These are phyloP conservation scores for Blastobotrys malaysiensis DNA, from an alignment of 1,139 yeast genomes.

Conservation along the genomic window DNA sequence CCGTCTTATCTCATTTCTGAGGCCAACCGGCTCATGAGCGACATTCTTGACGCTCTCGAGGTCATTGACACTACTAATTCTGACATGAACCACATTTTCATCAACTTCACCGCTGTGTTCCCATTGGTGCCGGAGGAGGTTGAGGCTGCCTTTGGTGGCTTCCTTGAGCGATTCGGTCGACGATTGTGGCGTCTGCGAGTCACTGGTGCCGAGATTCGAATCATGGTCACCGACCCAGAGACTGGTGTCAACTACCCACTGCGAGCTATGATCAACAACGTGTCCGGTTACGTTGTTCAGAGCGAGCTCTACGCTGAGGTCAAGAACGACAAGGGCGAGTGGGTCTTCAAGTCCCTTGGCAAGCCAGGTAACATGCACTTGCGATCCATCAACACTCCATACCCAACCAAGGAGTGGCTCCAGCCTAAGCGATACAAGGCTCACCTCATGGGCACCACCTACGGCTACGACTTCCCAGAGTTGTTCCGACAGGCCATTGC, in stretches of 20 bases:
- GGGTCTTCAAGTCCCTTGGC: slow-evolving; percentile 87
- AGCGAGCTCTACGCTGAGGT: slow-evolving; percentile 93
- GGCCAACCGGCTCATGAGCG: slow-evolving; percentile 92
- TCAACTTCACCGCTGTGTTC: slow-evolving; percentile 92
- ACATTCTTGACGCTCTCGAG: slow-evolving; percentile 90
- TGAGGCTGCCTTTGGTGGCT: slow-evolving; percentile 95
- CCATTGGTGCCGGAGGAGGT: slow-evolving; percentile 92
- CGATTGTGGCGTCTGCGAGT: slow-evolving; percentile 95
- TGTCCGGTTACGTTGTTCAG: slow-evolving; percentile 94
- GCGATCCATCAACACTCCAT: slow-evolving; percentile 92
- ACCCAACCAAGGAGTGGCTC: slow-evolving; percentile 94
- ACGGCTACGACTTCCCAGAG: slow-evolving; percentile 98
- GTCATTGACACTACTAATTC: slow-evolving; percentile 92
- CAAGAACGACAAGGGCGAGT: slow-evolving; percentile 84
- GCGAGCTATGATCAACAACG: slow-evolving; percentile 93
- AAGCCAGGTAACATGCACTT: slow-evolving; percentile 95
- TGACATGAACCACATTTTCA: slow-evolving; percentile 92
- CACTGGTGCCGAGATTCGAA: slow-evolving; percentile 95
- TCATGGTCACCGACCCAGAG: slow-evolving; percentile 84
- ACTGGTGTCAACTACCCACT: slow-evolving; percentile 90
- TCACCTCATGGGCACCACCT: slow-evolving; percentile 96
- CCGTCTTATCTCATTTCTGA: slow-evolving; percentile 93
- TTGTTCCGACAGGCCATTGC: slow-evolving; percentile 89
- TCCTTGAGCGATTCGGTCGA: slow-evolving; percentile 95
- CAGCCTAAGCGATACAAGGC: slow-evolving; percentile 99